Evolutionary conservation across 2,329 filamentous ascomycete genomes (phyloP).

Genomic region (Teratosphaeria nubilosa): DNA sequence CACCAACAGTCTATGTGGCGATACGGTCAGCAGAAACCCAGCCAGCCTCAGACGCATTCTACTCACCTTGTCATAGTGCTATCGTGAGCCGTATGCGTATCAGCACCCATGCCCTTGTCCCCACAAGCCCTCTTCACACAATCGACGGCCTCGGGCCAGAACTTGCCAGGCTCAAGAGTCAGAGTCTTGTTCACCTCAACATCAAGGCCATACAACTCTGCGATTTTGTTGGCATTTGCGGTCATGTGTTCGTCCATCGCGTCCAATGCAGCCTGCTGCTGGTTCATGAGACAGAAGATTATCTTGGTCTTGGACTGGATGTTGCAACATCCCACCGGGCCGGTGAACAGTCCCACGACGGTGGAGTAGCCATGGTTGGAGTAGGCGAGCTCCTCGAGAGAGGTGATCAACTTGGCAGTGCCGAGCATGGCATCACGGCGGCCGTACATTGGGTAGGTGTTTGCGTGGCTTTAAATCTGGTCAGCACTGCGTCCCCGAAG

Average conservation of each 20-base stretch:
- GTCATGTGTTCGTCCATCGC: conserved; percentile 17
- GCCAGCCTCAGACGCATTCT: no score
- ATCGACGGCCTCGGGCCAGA: conserved; percentile 7
- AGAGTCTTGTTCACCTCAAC: neutral
- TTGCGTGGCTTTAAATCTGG: conserved; percentile 19
- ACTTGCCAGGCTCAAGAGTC: conserved; percentile 5
- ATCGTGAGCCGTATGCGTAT: conserved; percentile 19
- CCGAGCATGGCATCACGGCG: conserved; percentile 18
- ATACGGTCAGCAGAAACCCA: no score
- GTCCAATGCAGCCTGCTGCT: conserved; percentile 10
- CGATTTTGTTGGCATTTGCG: neutral
- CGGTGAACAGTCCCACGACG: conserved; percentile 17
- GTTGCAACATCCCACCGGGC: conserved; percentile 17
- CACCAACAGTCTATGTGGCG: no score
- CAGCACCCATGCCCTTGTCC: conserved; percentile 13
- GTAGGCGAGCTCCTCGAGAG: conserved; percentile 13
- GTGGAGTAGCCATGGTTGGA: conserved; percentile 15
- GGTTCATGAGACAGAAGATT: conserved; percentile 20
- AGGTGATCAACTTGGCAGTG: conserved; percentile 14
- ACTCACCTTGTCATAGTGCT: conserved; percentile 18
- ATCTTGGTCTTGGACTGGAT: conserved; percentile 20
- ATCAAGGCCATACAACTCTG: neutral
- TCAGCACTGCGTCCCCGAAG: no score
- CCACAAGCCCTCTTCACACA: conserved; percentile 18
- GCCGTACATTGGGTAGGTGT: conserved; percentile 19